Evolutionary conservation across 805 yeast species (phyloP), one percentile per base, ranked within the genome.

Genomic region (Wickerhamiella cacticola): DNA sequence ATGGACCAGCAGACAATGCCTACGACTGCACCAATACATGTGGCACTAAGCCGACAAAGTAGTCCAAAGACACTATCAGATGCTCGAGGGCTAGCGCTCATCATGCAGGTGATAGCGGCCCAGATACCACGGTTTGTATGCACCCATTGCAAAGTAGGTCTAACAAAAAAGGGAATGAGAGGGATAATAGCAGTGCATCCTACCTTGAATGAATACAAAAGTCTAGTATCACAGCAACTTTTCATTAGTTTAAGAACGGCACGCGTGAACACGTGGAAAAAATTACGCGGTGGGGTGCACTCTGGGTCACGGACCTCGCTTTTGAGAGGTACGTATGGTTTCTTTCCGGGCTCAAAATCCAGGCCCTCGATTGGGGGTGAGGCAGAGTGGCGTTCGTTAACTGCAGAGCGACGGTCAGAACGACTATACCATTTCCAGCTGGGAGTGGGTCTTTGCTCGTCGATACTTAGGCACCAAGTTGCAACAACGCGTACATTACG

Each of bases 21-120:
- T 3, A 35, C 5, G 6, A 35, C 25, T 18, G 25, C 40, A 35
- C 40, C 40, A 35, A 23, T 19, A n/a, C 40, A 35, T 3, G 40
- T 35, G 6, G 40, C 40, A 6, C 23, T n/a, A 21, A 35, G 23
- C 3, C 40, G 40, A 35, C 40, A 19, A 8, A 35, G 16, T 3
- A 35, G 25, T 8, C 40, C 40, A 19, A 35, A 35, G 12, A 35
- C 40, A 12, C 40, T 35, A 22, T 35, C 40, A 3, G 40, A 35
- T 8, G 40, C 40, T 12, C 25, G 23, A 35, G 40, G 40, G n/a
- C 40, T 35, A 5, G 40, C 40, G 16, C 40, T 35, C 40, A 35
- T 35, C 40, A 35, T 35, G 15, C 40, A 35, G 4, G 40, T 35
- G 8, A 35, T 35, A 6, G 40, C 40, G 6, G 40, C 40, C 40